Base-by-base conservation (phyloP, 2,329 filamentous ascomycete species). In the Cadophora malorum region DNA sequence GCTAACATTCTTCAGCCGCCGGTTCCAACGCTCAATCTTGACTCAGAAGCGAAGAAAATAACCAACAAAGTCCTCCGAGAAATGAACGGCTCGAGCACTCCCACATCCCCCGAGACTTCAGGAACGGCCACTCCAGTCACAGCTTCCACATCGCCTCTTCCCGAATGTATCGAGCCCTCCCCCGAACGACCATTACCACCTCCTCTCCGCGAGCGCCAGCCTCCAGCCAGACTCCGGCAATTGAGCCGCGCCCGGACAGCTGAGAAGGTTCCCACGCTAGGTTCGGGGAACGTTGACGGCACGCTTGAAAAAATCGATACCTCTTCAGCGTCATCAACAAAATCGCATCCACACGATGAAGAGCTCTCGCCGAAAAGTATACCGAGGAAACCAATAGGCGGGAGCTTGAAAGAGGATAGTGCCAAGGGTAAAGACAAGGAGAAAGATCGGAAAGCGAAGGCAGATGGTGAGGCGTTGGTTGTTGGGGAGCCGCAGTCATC, bases 11-110 rank as follows among this genome's bases (percentile, higher is more conserved):
- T 23, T 16, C 21, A 75, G 75, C 60, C 73, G 53, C 72, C 73
- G 3, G 47, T 72, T 16, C 28, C 71, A 12, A 53, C 73, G 7
- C 71, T 73, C 31, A 72, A 74, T 64, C 70, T 76, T 5, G 66
- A 76, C 47, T 71, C 66, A 35, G 70, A 74, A 59, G 75, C 75
- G 5, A 71, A 67, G 25, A 63, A 68, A 65, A 69, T 76, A 12
- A 70, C 73, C 5, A 65, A 63, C 8, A 70, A 69, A 35, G 73
- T 76, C 3, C 70, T 76, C 10, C 33, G 58, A 31, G 68, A 69
- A 38, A 67, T 68, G 47, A 72, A 70, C 25, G 68, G 67, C 47
- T 53, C 60, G 21, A 35, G 52, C 5, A 60, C 35, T 58, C 49
- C 67, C 31, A 35, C 35, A 28, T 55, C 38, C 10, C 53, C 38